Evolutionary conservation across 2,329 filamentous ascomycete species (phyloP), one percentile per base, ranked within the genome.

Genomic region (Graphium sp.): DNA sequence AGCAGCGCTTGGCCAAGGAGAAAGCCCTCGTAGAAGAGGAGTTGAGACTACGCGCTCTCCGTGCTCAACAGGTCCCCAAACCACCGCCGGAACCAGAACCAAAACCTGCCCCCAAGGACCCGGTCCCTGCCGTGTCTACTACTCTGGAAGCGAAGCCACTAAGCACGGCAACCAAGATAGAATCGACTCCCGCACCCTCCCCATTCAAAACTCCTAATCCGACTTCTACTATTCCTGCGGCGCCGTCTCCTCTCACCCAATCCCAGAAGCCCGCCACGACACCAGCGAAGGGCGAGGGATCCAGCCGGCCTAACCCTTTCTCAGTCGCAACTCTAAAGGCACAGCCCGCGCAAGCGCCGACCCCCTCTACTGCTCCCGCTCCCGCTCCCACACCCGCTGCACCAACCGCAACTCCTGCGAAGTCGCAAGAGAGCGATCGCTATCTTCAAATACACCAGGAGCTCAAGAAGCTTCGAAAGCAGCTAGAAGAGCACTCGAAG

Each of bases 401-500:
- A n/a, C 28, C 34, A n/a, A 16, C 31, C 15, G 27, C 33, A 11
- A 6, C 26, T 13, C 17, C 34, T 10, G n/a, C n/a, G n/a, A n/a
- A 22, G 13, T 35, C 33, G 14, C 32, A 33, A 13, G 11, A 32
- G 21, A 32, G 41, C n/a, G 58, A 67, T 34, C 53, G 59, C 31
- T 63, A 69, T 35, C 35, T 49, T 3, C 48, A 62, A 31, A 68
- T 89, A 16, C 80, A 87, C 43, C 58, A 68, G 34, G 68, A 66
- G 22, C 58, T 91, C 15, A 91, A 73, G 40, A 59, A 60, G 31
- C 54, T 73, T 11, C 61, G 87, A 12, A 85, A 66, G 34, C 59
- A 63, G 20, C 52, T 73, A 7, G 59, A 74, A 39, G 59, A 59
- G 5, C 69, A 71, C 40, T 53, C 56, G 14, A 67, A 74, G 33